Evolutionary conservation across 805 yeast species (phyloP).

Genomic region (Saccharomycopsis oosterbeekiorum): DNA sequence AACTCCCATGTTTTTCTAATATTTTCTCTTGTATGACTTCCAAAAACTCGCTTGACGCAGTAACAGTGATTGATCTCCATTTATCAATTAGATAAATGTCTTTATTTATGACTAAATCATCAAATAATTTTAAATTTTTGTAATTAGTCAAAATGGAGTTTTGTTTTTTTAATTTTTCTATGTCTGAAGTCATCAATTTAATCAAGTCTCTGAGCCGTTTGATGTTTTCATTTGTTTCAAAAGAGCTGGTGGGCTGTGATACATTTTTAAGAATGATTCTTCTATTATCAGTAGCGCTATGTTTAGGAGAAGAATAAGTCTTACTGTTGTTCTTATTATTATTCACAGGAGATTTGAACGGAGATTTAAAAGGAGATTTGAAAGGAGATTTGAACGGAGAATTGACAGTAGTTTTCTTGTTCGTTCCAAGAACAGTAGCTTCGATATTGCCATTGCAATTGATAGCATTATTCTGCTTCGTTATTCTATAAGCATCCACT

Average conservation of each 20-base stretch:
- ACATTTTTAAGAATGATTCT: not conserved
- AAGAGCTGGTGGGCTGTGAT: not conserved
- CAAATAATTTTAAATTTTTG: slow-evolving; percentile 7
- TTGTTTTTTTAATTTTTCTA: slow-evolving; percentile 4
- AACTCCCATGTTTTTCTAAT: slow-evolving; percentile 11
- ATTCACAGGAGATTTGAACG: slow-evolving; percentile 4
- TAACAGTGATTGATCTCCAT: slow-evolving; percentile 7
- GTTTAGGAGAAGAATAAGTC: not conserved
- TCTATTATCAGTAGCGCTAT: not conserved
- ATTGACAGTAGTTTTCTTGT: not conserved
- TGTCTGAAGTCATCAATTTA: not conserved
- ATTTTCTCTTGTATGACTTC: slow-evolving; percentile 9
- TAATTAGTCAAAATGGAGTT: slow-evolving; percentile 7
- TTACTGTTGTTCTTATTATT: not conserved
- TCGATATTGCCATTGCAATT: not conserved
- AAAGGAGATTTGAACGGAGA: slow-evolving; percentile 14
- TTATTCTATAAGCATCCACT: not conserved
- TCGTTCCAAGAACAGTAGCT: not conserved
- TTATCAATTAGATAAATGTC: slow-evolving; percentile 11
- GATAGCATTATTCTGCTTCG: not conserved
- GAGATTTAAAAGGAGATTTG: slow-evolving; percentile 9
- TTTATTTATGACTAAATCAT: not conserved
- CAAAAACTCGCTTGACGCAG: slow-evolving; percentile 4
- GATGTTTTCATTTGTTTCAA: not conserved
- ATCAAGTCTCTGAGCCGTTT: not conserved